phyloP scores from a whole-genome alignment of 768 basidiomycete genomes.

The Hypsizygus marmoreus region DNA sequence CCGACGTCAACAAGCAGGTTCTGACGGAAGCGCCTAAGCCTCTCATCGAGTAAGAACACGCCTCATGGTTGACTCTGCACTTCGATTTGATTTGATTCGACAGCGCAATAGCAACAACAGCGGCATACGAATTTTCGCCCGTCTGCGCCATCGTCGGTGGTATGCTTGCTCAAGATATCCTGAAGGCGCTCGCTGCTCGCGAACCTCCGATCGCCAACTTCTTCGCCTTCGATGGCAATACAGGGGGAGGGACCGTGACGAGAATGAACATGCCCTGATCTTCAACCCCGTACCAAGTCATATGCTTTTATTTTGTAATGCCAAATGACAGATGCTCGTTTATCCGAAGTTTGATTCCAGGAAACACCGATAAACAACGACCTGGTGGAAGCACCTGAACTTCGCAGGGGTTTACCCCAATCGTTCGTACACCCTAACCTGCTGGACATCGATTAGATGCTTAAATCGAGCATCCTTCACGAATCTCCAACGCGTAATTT shows the following conservation, averaged over 20 bases:
- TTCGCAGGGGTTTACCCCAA: constrained; percentile 1
- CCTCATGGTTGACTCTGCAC: constrained; percentile 7
- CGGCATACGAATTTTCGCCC: constrained; percentile 85
- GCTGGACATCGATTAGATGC: too few relatives aligned
- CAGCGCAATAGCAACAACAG: constrained; percentile 72
- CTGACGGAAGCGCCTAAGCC: constrained; percentile 57
- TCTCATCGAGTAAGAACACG: constrained; percentile 59
- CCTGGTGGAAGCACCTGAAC: not conserved
- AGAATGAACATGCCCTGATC: constrained; percentile 49
- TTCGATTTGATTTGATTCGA: constrained; percentile 5
- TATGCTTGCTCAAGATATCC: constrained; percentile 90
- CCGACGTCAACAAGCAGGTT: constrained; percentile 72
- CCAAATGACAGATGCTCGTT: constrained; percentile 8
- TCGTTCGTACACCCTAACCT: not conserved
- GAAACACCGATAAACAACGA: constrained; percentile 17
- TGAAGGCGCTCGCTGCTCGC: constrained; percentile 87
- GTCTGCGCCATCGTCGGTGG: constrained; percentile 95
- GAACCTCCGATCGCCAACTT: constrained; percentile 95
- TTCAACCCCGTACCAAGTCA: constrained; percentile 9
- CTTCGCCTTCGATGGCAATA: constrained; percentile 83
- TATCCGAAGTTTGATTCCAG: constrained; percentile 19
- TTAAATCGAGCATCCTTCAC: too few relatives aligned
- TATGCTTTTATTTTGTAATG: constrained; percentile 2
- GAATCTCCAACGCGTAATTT: not conserved
- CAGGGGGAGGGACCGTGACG: constrained; percentile 73